Conservation (phyloP, 2,329 filamentous ascomycete species). For the Pseudocercospora macadamiae region DNA sequence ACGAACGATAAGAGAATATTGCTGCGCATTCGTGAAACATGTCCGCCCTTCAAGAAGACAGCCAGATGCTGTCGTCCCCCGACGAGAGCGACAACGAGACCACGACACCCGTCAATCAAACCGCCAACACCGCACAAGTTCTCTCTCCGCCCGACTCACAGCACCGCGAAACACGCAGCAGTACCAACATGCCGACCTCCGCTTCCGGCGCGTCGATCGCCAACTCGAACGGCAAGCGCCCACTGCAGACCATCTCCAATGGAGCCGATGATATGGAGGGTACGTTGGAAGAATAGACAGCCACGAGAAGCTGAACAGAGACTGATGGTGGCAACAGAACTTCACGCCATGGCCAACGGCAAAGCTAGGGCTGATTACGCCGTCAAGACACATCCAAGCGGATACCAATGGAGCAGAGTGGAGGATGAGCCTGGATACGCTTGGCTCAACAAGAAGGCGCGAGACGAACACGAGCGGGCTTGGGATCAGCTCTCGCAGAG, state of each 20-base stretch:
- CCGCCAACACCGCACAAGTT: constrained; percentile 43
- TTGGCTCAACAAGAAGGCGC: constrained; percentile 61
- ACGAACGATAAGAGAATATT: not conserved
- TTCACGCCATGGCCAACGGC: constrained; percentile 27
- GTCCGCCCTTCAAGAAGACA: constrained; percentile 55
- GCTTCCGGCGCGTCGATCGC: constrained; percentile 30
- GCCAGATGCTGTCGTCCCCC: constrained; percentile 55
- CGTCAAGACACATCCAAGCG: constrained; percentile 35
- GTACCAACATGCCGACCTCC: constrained; percentile 26
- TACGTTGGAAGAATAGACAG: not conserved
- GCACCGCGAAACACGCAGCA: constrained; percentile 28
- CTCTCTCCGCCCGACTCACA: constrained; percentile 61
- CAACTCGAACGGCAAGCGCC: constrained; percentile 44
- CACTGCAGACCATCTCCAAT: constrained; percentile 39
- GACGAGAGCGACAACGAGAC: constrained; percentile 32
- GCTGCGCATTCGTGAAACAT: constrained; percentile 33
- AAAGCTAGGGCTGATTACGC: constrained; percentile 25
- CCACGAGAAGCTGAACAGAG: not conserved
- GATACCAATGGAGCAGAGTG: constrained; percentile 39
- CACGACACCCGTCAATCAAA: constrained; percentile 47
- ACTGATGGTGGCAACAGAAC: constrained; percentile 16
- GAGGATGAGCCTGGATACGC: constrained; percentile 53
- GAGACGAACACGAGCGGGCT: constrained; percentile 58
- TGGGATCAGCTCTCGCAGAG: constrained; percentile 56
- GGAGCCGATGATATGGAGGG: constrained; percentile 34